These are phyloP conservation scores for Diphasiastrum complanatum DNA, from an alignment of 83 land plant species.

Conservation along the genomic window DNA sequence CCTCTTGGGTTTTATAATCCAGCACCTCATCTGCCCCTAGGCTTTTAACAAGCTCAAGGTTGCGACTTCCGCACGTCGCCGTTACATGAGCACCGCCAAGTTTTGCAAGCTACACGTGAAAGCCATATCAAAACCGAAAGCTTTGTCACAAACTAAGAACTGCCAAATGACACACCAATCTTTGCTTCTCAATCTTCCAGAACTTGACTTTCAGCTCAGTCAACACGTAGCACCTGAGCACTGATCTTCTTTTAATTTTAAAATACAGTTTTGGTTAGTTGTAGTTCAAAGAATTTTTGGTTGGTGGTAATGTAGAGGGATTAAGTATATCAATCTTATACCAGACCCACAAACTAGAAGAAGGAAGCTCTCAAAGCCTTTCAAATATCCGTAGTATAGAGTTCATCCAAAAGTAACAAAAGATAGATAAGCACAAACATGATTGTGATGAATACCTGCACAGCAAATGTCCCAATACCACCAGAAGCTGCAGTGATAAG, in stretches of 20 bases:
- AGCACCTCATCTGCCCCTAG: slow-evolving; percentile 63
- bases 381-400: too few species aligned
- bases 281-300: too few species aligned
- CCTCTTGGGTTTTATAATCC: slow-evolving; percentile 56
- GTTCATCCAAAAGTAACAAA: not conserved
- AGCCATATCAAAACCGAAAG: too few species aligned
- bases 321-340: too few species aligned
- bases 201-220: too few species aligned
- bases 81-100: slow-evolving; percentile 55
- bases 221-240: too few species aligned
- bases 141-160: not conserved
- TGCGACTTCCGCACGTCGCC: slow-evolving; percentile 60
- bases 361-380: not conserved
- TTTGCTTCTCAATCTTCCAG: too few species aligned
- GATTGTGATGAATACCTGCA: slow-evolving; percentile 33
- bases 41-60: slow-evolving; percentile 44
- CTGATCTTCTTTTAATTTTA: too few species aligned
- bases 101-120: slow-evolving; percentile 41
- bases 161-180: not conserved
- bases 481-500: slow-evolving; percentile 64
- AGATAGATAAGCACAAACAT: not conserved
- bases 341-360: too few species aligned
- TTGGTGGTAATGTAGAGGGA: too few species aligned
- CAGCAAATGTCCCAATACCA: slow-evolving; percentile 59
- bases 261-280: too few species aligned